Conservation (phyloP, 768 basidiomycete genomes). For the Boletus eberwhitei region DNA sequence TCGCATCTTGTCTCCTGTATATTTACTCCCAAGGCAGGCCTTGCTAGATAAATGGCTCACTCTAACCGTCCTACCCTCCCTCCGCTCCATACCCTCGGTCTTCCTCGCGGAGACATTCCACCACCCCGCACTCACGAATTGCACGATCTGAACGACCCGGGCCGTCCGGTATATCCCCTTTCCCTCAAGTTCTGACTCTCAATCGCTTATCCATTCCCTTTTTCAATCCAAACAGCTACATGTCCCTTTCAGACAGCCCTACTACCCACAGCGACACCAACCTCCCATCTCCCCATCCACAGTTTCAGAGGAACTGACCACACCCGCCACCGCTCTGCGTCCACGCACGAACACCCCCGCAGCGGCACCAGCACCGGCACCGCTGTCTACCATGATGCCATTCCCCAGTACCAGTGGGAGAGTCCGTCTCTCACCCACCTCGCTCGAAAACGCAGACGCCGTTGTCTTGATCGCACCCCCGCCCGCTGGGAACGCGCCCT, state of each 20-base stretch:
- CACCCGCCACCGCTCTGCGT: constrained; percentile 18
- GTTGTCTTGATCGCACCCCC: constrained; percentile 44
- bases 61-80: constrained; percentile 50
- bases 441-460: constrained; percentile 53
- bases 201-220: not conserved
- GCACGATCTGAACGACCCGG: constrained; percentile 4
- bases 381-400: constrained; percentile 1
- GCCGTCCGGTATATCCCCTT: constrained; percentile 13
- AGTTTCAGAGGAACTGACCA: constrained; percentile 40
- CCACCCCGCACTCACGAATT: constrained; percentile 11
- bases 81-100: constrained; percentile 47
- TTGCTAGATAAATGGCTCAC: constrained; percentile 14
- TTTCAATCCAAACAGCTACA: not conserved
- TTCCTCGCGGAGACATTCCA: constrained; percentile 21
- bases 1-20: not conserved
- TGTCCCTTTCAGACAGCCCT: not conserved
- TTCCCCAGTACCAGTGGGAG: constrained; percentile 20
- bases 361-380: not conserved
- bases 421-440: constrained; percentile 46
- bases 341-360: not conserved
- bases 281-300: constrained; percentile 30
- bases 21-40: constrained; percentile 18
- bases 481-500: constrained; percentile 13
- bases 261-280: not conserved
- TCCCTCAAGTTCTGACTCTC: not conserved